These are phyloP conservation scores for Chlorella sp. DNA, from an alignment of 139 green algal genomes.

Conservation along the genomic window DNA sequence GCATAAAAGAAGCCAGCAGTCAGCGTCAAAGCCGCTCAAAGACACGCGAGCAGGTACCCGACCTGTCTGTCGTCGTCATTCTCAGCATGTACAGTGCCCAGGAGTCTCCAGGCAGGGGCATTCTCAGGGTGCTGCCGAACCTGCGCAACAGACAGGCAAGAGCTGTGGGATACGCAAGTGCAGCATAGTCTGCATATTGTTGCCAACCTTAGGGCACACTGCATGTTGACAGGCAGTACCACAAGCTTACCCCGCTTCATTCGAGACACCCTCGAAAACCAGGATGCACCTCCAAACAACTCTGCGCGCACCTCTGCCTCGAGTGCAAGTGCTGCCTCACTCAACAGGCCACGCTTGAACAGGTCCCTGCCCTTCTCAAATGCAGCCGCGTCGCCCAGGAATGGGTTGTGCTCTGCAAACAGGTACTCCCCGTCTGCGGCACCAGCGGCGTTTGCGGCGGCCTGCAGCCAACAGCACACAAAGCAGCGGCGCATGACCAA, in stretches of 20 bases:
- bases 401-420: constrained; percentile 84
- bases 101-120: constrained; percentile 85
- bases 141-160: too few species aligned
- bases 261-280: too few species aligned
- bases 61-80: constrained; percentile 95
- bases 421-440: constrained; percentile 54
- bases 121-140: constrained; percentile 63
- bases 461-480: constrained; percentile 23
- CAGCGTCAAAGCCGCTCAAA: too few species aligned
- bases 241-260: too few species aligned
- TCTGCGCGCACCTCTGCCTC: constrained; percentile 85
- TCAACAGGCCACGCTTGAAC: constrained; percentile 78
- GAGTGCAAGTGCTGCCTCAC: constrained; percentile 88
- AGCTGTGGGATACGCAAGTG: too few species aligned
- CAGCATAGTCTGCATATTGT: too few species aligned
- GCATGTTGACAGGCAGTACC: too few species aligned
- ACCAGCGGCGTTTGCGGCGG: neutral
- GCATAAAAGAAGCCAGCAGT: too few species aligned
- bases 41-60: too few species aligned
- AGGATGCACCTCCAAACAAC: too few species aligned
- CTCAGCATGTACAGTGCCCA: constrained; percentile 94
- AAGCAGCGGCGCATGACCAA: too few species aligned
- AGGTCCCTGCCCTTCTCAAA: constrained; percentile 71
- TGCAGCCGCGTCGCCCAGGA: constrained; percentile 66
- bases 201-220: too few species aligned